These are phyloP conservation scores for Cladobotryum mycophilum DNA, from an alignment of 2,329 filamentous ascomycete genomes.

Conservation along the genomic window DNA sequence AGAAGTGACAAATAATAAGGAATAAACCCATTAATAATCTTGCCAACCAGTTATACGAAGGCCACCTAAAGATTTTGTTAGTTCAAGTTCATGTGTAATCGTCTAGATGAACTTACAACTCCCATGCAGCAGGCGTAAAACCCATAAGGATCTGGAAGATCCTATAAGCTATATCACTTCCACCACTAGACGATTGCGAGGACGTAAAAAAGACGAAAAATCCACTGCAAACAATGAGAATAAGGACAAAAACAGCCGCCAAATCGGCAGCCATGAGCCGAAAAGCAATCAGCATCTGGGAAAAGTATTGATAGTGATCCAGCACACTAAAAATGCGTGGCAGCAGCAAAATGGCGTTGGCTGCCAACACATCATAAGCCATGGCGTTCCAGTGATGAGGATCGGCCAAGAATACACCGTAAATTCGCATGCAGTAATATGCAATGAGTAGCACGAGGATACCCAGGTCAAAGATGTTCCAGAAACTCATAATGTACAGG, in stretches of 20 bases:
- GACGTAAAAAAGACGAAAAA: conserved; percentile 94
- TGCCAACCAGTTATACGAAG: conserved; percentile 70
- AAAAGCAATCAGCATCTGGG: conserved; percentile 88
- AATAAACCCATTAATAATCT: conserved; percentile 72
- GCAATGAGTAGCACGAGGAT: conserved; percentile 79
- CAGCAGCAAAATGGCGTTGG: conserved; percentile 82
- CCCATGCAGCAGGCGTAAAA: conserved; percentile 92
- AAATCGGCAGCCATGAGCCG: conserved; percentile 90
- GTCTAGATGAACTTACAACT: conserved; percentile 50
- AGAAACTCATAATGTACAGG: conserved; percentile 94
- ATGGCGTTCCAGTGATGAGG: conserved; percentile 69
- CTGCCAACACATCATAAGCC: conserved; percentile 90
- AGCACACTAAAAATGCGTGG: conserved; percentile 88
- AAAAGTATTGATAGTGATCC: conserved; percentile 95
- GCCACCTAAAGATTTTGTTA: conserved; percentile 42
- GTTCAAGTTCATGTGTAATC: background rate
- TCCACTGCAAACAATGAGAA: conserved; percentile 82
- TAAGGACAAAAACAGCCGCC: conserved; percentile 74
- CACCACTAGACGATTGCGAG: conserved; percentile 64
- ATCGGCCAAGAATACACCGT: conserved; percentile 77
- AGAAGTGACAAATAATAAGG: conserved; percentile 89
- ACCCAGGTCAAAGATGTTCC: conserved; percentile 92
- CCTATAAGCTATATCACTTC: conserved; percentile 73
- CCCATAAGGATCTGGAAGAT: conserved; percentile 95
- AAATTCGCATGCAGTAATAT: conserved; percentile 85